Conservation (phyloP, 345 rosid genomes). For the Lepidium aucheri region DNA sequence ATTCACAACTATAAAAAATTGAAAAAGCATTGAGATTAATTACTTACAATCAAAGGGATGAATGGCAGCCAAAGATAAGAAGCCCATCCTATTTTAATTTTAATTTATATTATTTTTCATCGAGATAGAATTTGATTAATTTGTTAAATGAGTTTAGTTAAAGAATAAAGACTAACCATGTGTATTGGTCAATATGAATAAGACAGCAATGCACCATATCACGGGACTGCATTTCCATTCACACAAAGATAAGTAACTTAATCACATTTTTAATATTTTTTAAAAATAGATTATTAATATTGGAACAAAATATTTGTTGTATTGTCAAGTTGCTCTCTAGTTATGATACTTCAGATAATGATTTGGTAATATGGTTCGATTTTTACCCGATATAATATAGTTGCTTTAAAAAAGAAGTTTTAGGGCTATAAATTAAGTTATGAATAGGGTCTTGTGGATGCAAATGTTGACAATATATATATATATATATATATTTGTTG, state of each 20-base stretch:
- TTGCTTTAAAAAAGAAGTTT: no score
- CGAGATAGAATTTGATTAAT: not conserved
- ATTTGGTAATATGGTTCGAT: no score
- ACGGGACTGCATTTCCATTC: constrained; percentile 49
- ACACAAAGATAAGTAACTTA: not conserved
- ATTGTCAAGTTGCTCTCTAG: no score
- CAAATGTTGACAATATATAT: no score
- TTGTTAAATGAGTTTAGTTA: not conserved
- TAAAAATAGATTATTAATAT: not conserved
- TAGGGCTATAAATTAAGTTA: no score
- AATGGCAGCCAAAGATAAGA: constrained; percentile 81
- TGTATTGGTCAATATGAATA: constrained; percentile 67
- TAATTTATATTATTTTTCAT: not conserved
- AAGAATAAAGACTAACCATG: constrained; percentile 43
- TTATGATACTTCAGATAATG: no score
- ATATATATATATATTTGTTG: not conserved
- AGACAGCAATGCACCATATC: constrained; percentile 66
- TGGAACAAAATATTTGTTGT: not conserved
- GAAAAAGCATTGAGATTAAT: not conserved
- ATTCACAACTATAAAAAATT: not conserved
- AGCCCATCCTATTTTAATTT: constrained; percentile 43
- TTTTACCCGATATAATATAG: no score
- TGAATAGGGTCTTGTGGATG: no score
- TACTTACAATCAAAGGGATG: constrained; percentile 73
- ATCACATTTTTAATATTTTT: not conserved